These are phyloP conservation scores for Penicillium canariense DNA, from an alignment of 495 filamentous ascomycete species.

Conservation along the genomic window DNA sequence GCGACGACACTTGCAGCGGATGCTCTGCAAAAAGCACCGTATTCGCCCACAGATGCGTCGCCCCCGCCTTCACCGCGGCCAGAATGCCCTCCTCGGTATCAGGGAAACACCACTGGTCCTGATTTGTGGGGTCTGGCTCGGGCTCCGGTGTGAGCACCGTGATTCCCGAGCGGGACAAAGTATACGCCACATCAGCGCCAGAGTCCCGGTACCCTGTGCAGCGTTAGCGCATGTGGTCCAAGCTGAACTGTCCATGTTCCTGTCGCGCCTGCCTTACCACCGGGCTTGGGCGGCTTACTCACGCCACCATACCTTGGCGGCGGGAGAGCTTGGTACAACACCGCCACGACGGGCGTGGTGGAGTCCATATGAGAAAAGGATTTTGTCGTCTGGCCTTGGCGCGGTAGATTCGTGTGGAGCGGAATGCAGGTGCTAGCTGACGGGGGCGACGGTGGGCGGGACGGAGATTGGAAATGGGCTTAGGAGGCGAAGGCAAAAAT, in stretches of 20 bases:
- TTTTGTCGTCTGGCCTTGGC: background rate
- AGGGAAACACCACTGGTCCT: conserved; percentile 32
- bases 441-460: conserved; percentile 1
- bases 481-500: background rate
- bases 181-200: conserved; percentile 31
- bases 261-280: conserved; percentile 17
- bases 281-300: conserved; percentile 30
- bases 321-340: conserved; percentile 30
- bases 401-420: background rate
- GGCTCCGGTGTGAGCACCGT: conserved; percentile 22
- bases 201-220: conserved; percentile 31
- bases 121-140: conserved; percentile 13
- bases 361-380: background rate
- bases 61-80: conserved; percentile 23
- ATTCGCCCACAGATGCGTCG: conserved; percentile 38
- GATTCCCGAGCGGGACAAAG: conserved; percentile 13
- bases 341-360: conserved; percentile 20
- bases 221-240: background rate
- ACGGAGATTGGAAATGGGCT: background rate
- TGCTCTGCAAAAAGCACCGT: conserved; percentile 35
- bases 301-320: conserved; percentile 29
- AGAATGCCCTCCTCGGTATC: conserved; percentile 35
- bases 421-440: background rate
- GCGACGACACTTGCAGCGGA: conserved; percentile 27
- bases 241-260: background rate